Percentiles rank a stretch among this genome's conserved stretches.
These are phyloP conservation scores for Geotrichum restrictum DNA, from an alignment of 1,139 yeast genomes.

Conservation along the genomic window DNA sequence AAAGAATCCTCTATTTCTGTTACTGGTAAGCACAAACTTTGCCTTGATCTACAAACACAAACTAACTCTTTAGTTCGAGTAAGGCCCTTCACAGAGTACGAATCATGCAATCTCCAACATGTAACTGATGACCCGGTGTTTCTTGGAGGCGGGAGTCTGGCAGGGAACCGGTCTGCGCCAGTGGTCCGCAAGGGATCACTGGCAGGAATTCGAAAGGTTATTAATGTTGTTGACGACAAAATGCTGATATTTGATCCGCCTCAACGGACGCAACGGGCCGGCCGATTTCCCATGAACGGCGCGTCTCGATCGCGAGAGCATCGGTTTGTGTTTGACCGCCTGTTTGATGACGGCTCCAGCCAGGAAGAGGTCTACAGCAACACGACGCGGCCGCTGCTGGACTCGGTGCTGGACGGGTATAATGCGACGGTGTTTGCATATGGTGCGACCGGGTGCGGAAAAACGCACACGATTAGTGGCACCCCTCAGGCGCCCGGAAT, in stretches of 20 bases:
- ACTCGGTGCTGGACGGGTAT: slow-evolving; percentile 73
- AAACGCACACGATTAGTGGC: slow-evolving; percentile 87
- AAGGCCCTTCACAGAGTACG: slow-evolving; percentile 71
- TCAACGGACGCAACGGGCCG: slow-evolving; percentile 49
- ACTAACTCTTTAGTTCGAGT: slow-evolving; percentile 46
- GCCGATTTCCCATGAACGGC: slow-evolving; percentile 4
- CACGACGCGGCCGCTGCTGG: slow-evolving; percentile 71
- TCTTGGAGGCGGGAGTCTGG: slow-evolving; percentile 55
- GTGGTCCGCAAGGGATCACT: slow-evolving; percentile 40
- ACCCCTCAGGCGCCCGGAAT: slow-evolving; percentile 72
- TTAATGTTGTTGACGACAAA: slow-evolving; percentile 80
- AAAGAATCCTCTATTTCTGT: slow-evolving; percentile 61
- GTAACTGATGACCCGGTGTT: slow-evolving; percentile 41
- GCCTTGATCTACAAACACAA: slow-evolving; percentile 10
- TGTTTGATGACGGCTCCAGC: slow-evolving; percentile 61
- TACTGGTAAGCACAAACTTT: slow-evolving; percentile 45
- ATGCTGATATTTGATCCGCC: slow-evolving; percentile 91
- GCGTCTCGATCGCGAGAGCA: slow-evolving; percentile 59
- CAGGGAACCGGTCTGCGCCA: slow-evolving; percentile 18
- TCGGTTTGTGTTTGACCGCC: slow-evolving; percentile 73
- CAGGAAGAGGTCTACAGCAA: slow-evolving; percentile 65
- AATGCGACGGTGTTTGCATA: slow-evolving; percentile 94
- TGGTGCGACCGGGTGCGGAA: slow-evolving; percentile 99
- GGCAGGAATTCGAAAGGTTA: slow-evolving; percentile 54
- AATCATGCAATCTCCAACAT: slow-evolving; percentile 44